Percentiles rank a stretch among this genome's conserved stretches.
phyloP scores from a whole-genome alignment of 2,329 filamentous ascomycete genomes.

The Tolypocladium inflatum region DNA sequence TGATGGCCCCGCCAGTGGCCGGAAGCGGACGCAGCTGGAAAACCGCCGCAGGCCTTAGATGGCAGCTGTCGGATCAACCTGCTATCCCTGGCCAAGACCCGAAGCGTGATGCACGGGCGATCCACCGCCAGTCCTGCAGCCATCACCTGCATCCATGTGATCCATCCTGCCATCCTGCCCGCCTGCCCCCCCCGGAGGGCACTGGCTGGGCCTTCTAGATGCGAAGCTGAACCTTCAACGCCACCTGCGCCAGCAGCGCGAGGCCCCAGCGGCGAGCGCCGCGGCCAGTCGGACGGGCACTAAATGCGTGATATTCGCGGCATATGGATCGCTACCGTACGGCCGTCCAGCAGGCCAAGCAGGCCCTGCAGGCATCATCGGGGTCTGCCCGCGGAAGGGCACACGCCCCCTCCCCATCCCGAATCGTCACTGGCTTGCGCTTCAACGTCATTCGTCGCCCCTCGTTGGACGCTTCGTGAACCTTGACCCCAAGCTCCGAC shows the following conservation, averaged over 20 bases:
- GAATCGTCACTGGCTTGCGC: neutral
- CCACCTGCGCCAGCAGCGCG: neutral
- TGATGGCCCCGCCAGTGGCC: neutral
- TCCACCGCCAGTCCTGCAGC: neutral
- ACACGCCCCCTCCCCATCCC: neutral
- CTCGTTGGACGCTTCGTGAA: conserved; percentile 1
- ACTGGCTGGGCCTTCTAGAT: neutral
- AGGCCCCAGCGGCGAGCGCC: neutral
- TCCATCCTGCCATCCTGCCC: neutral
- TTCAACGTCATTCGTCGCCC: conserved; percentile 5
- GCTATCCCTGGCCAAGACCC: neutral
- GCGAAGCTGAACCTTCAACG: neutral
- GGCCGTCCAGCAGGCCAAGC: neutral
- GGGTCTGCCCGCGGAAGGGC: neutral
- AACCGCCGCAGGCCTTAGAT: neutral
- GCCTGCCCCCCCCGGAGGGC: neutral
- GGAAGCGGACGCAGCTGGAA: neutral
- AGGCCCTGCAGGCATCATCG: no score
- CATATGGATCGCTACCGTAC: neutral
- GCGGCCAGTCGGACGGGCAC: neutral
- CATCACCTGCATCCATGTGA: neutral
- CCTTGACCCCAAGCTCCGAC: neutral
- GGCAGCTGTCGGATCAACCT: neutral
- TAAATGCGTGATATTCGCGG: neutral
- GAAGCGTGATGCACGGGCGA: neutral